phyloP scores from a whole-genome alignment of 2,329 filamentous ascomycete species.

The Pleomassaria siparia region DNA sequence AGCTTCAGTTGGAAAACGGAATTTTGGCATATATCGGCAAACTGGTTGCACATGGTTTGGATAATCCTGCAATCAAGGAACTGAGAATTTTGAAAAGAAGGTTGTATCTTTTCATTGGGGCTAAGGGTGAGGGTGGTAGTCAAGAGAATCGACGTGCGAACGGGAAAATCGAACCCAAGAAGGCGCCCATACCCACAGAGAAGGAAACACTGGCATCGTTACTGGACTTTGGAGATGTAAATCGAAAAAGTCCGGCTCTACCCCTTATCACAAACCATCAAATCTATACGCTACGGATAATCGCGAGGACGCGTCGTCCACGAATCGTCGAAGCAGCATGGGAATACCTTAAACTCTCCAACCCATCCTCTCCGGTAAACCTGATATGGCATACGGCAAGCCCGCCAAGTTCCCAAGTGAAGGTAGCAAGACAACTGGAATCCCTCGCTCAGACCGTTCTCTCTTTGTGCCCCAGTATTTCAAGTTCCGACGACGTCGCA shows the following conservation, averaged over 20 bases:
- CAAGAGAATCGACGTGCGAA: conserved; percentile 6
- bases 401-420: conserved; percentile 53
- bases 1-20: conserved; percentile 71
- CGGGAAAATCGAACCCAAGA: conserved; percentile 32
- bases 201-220: conserved; percentile 59
- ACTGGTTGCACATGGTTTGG: conserved; percentile 64
- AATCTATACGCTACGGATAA: conserved; percentile 63
- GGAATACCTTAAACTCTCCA: conserved; percentile 56
- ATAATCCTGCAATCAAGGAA: conserved; percentile 70
- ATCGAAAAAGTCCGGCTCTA: conserved; percentile 34
- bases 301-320: conserved; percentile 63
- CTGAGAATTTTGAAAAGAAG: conserved; percentile 65
- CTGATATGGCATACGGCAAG: conserved; percentile 56
- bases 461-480: conserved; percentile 67
- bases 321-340: conserved; percentile 60
- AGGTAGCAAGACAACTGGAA: conserved; percentile 67
- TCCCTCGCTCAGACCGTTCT: conserved; percentile 66
- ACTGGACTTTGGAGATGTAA: conserved; percentile 59
- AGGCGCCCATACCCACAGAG: conserved; percentile 30
- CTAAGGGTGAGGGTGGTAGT: conserved; percentile 4
- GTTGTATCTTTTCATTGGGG: conserved; percentile 49
- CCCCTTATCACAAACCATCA: conserved; percentile 67
- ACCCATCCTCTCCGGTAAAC: conserved; percentile 59
- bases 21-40: conserved; percentile 70
- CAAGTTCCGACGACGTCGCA: conserved; percentile 61